Percentiles rank a stretch among this genome's conserved stretches.
These are phyloP conservation scores for Arthromyces matolae DNA, from an alignment of 768 basidiomycete species.

Conservation along the genomic window DNA sequence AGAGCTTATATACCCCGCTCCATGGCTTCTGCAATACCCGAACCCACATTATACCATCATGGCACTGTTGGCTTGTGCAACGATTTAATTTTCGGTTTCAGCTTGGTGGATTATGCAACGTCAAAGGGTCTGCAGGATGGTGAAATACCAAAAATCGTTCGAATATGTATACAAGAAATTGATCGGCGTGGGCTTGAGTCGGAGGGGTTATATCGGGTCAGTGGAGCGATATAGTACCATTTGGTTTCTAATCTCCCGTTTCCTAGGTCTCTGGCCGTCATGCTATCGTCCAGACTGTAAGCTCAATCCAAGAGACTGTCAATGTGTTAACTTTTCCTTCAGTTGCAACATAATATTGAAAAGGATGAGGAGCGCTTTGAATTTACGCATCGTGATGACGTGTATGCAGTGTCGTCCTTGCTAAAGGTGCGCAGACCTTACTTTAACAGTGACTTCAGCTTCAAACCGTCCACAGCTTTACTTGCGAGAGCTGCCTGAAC, in stretches of 20 bases:
- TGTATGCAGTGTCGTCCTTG: slow-evolving; percentile 79
- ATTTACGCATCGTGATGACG: slow-evolving; percentile 70
- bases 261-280: slow-evolving; percentile 80
- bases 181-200: slow-evolving; percentile 73
- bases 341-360: slow-evolving; percentile 88
- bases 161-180: slow-evolving; percentile 78
- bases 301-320: slow-evolving; percentile 15
- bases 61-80: slow-evolving; percentile 80
- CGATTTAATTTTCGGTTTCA: slow-evolving; percentile 88
- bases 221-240: slow-evolving; percentile 16
- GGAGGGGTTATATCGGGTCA: slow-evolving; percentile 79
- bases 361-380: slow-evolving; percentile 72
- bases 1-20: slow-evolving; percentile 56
- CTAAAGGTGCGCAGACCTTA: slow-evolving; percentile 58
- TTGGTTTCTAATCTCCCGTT: neutral
- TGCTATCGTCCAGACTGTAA: slow-evolving; percentile 77
- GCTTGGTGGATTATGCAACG: slow-evolving; percentile 84
- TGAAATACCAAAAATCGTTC: slow-evolving; percentile 75
- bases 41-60: slow-evolving; percentile 72
- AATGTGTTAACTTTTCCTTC: neutral
- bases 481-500: slow-evolving; percentile 85
- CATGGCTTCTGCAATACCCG: slow-evolving; percentile 62
- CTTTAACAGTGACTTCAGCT: neutral
- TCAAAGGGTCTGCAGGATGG: slow-evolving; percentile 69
- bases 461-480: slow-evolving; percentile 50